These are phyloP conservation scores for Nepenthes gracilis DNA, from an alignment of 148 eudicot genomes.

Conservation along the genomic window DNA sequence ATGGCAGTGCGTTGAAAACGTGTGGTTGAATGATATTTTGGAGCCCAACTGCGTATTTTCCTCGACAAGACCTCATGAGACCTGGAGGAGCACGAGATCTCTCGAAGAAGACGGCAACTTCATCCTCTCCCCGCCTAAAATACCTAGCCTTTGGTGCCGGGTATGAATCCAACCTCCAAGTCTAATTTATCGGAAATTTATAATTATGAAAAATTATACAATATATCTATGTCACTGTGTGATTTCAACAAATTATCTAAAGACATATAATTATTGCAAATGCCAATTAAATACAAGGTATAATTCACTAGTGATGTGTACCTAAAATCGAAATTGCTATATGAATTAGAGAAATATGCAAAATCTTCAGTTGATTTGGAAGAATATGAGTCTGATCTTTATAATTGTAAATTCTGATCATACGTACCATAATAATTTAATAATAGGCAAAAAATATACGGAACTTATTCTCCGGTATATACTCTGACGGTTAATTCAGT, in stretches of 20 bases:
- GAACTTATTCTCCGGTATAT: no score
- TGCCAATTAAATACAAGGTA: no score
- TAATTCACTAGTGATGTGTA: no score
- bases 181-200: not conserved
- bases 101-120: constrained; percentile 20
- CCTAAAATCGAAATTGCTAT: no score
- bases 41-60: constrained; percentile 34
- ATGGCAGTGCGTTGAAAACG: constrained; percentile 22
- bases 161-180: constrained; percentile 3
- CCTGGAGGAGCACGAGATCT: constrained; percentile 29
- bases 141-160: constrained; percentile 22
- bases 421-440: not conserved
- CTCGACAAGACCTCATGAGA: constrained; percentile 19
- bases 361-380: no score
- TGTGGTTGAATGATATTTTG: constrained; percentile 26
- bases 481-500: not conserved
- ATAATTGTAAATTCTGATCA: no score
- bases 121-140: constrained; percentile 29
- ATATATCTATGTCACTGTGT: no score
- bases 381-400: no score
- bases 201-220: not conserved
- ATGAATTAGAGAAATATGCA: no score
- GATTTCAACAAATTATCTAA: no score
- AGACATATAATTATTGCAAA: no score
- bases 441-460: no score